Evolutionary conservation across 139 green algal species (phyloP), one percentile per base, ranked within the genome.

Genomic region (Raphidocelis subcapitata): DNA sequence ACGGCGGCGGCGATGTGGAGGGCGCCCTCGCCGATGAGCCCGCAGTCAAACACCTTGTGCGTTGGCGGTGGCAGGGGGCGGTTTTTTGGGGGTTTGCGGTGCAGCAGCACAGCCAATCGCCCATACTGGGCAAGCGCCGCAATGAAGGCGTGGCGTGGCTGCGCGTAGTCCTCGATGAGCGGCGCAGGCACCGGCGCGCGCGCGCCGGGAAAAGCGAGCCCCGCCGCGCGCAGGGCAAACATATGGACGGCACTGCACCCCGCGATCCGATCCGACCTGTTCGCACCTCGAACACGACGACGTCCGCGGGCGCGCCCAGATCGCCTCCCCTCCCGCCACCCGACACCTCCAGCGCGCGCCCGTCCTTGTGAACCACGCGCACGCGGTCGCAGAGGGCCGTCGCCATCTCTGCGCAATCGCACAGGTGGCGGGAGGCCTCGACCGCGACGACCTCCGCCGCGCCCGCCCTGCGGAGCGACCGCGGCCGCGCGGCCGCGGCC

Each of bases 31-130:
- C 92, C 92, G 33, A 97, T 92, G 26, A 94, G 65, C 5, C 92
- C 92, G 18, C 68, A 84, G 73, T 97, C 92, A 71, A 97, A 97
- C 15, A 93, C 83, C 86, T 91, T n/a, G n/a, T n/a, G n/a, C n/a
- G n/a, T n/a, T n/a, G n/a, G n/a, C n/a, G n/a, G n/a, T n/a, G n/a
- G n/a, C n/a, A n/a, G n/a, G n/a, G n/a, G n/a, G n/a, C n/a, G n/a
- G n/a, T n/a, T n/a, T n/a, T n/a, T n/a, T n/a, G n/a, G n/a, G n/a
- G n/a, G n/a, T n/a, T n/a, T n/a, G n/a, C n/a, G n/a, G n/a, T n/a
- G n/a, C n/a, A n/a, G n/a, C n/a, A n/a, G n/a, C n/a, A n/a, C n/a
- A n/a, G n/a, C n/a, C n/a, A n/a, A n/a, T n/a, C n/a, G n/a, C n/a
- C n/a, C n/a, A n/a, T n/a, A n/a, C n/a, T n/a, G n/a, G n/a, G n/a